Base-by-base conservation (phyloP, 257 asterid genomes). In the Solanum ahanhuiri region DNA sequence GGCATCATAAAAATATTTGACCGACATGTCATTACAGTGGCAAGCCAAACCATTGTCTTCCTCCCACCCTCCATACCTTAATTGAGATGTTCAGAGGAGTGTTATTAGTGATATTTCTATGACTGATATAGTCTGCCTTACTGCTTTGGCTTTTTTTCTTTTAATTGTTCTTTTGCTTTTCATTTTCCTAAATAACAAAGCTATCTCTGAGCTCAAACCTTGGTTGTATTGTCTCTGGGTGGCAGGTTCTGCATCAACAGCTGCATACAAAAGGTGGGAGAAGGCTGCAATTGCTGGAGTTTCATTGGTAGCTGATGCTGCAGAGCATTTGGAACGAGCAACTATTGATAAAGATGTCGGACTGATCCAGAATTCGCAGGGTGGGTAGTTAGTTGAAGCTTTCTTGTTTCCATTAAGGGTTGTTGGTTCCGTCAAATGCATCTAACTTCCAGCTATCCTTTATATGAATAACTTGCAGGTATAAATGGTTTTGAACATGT, bases 211-310 rank as follows among this genome's bases (percentile, higher is more conserved):
- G 84, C 43, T 81, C 69, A 48, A 81, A 18, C 54, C 67, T 48
- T 7, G 18, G 15, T 81, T 17, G 43, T 81, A 4, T 81, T 20
- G 69, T 81, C 30, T 81, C 84, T 81, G 30, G 84, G 18, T 88
- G 67, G 82, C 87, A 94, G 97, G 93, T 86, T 89, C 90, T 87
- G 93, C 89, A 83, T 91, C 98, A 45, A 84, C 93, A 85, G 94
- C 98, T 90, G 99, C 99, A 43, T 97, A 93, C 89, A 96, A 93
- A 92, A 93, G 93, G 91, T 97, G 99, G 99, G 99, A 97, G 94
- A 96, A 95, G 87, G 99, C 99, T 91, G 99, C 99, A 85, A 94
- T 96, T 88, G 99, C 99, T 82, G 99, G 99, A 85, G 99, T 97
- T 73, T 95, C 99, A 31, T 92, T 97, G 93, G 99, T 97, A 86